Evolutionary conservation across 73 alveolate species (phyloP).

Genomic region (Diophrys appendiculata): DNA sequence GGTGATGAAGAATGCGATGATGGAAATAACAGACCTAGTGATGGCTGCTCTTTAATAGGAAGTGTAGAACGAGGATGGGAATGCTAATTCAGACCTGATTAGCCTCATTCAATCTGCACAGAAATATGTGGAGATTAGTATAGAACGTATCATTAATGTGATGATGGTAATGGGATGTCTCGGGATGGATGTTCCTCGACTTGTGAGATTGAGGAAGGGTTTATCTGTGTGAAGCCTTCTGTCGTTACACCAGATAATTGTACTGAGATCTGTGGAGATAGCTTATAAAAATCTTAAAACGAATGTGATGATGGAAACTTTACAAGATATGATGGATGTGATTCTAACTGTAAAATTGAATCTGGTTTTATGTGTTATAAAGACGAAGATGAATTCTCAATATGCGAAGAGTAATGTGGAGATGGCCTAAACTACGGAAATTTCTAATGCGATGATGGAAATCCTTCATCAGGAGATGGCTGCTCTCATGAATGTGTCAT

Average conservation of each 20-base stretch:
- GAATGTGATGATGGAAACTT: too few relatives aligned
- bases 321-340: too few relatives aligned
- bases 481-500: slow-evolving; percentile 1
- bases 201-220: slow-evolving; percentile 16
- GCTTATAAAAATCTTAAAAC: too few relatives aligned
- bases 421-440: slow-evolving; percentile 8
- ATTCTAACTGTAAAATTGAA: too few relatives aligned
- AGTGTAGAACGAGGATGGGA: slow-evolving; percentile 8
- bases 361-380: too few relatives aligned
- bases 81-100: slow-evolving; percentile 20
- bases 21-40: slow-evolving; percentile 10
- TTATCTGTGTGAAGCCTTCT: too few relatives aligned
- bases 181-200: slow-evolving; percentile 19
- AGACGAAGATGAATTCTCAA: too few relatives aligned
- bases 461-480: slow-evolving; percentile 22
- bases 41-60: slow-evolving; percentile 13
- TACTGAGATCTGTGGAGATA: slow-evolving; percentile 16
- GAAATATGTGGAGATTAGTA: slow-evolving; percentile 26
- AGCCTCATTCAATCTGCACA: slow-evolving; percentile 16
- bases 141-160: slow-evolving; percentile 13
- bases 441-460: slow-evolving; percentile 22
- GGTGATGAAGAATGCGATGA: slow-evolving; percentile 24
- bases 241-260: too few relatives aligned
- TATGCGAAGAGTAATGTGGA: slow-evolving; percentile 24
- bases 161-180: slow-evolving; percentile 3